Evolutionary conservation across 2,329 filamentous ascomycete genomes (phyloP).

Genomic region (Alternaria ethzedia): DNA sequence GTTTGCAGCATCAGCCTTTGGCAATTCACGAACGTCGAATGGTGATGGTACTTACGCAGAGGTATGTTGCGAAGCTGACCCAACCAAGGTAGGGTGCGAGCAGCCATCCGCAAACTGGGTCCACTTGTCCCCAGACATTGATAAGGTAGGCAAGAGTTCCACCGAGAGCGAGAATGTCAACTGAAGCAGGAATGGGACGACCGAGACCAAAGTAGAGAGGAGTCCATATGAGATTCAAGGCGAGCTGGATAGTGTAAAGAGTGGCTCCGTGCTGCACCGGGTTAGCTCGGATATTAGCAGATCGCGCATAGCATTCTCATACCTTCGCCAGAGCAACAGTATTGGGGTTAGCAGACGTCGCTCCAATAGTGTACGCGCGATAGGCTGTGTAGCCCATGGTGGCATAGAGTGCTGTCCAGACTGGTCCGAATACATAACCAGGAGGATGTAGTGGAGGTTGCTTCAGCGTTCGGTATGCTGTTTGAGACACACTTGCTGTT

Average conservation of each 20-base stretch:
- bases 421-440: constrained; percentile 63
- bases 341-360: constrained; percentile 57
- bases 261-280: constrained; percentile 66
- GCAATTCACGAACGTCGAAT: neutral
- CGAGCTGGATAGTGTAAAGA: constrained; percentile 85
- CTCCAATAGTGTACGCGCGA: constrained; percentile 71
- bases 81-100: constrained; percentile 84
- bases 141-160: constrained; percentile 72
- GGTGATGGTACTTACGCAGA: constrained; percentile 61
- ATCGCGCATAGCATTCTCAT: constrained; percentile 1
- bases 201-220: constrained; percentile 87
- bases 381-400: constrained; percentile 91
- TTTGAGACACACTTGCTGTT: constrained; percentile 51
- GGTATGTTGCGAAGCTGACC: constrained; percentile 86
- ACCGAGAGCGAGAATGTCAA: constrained; percentile 76
- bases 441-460: constrained; percentile 68
- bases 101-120: constrained; percentile 73
- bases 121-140: constrained; percentile 77
- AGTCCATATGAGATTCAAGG: constrained; percentile 87
- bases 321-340: constrained; percentile 66
- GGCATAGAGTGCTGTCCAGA: constrained; percentile 65
- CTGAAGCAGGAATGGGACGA: constrained; percentile 74
- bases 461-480: constrained; percentile 69
- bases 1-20: constrained; percentile 16
- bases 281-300: constrained; percentile 4